Conservation (phyloP, 345 rosid genomes). For the Draba incana region DNA sequence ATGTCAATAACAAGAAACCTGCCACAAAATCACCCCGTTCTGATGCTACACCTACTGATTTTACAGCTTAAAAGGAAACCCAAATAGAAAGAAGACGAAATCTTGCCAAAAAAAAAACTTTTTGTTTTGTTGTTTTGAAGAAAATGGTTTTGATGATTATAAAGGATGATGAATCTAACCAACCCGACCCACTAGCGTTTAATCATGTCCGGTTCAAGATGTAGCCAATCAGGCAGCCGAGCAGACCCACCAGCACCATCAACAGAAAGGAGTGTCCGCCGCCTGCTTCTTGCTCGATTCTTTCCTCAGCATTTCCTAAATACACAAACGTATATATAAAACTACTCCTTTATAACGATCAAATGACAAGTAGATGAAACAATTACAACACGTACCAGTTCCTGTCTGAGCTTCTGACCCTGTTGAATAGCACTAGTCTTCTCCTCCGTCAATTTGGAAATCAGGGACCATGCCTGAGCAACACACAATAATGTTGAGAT, state of each 20-base stretch:
- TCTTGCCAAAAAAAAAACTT: background rate
- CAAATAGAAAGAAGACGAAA: background rate
- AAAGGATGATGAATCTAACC: slow-evolving; percentile 29
- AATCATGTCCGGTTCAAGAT: slow-evolving; percentile 46
- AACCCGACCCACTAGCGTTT: slow-evolving; percentile 15
- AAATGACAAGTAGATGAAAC: background rate
- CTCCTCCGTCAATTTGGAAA: slow-evolving; percentile 77
- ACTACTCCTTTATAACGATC: background rate
- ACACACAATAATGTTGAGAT: slow-evolving; percentile 17
- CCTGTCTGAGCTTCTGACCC: slow-evolving; percentile 61
- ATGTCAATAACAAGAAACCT: slow-evolving; percentile 1
- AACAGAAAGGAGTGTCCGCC: slow-evolving; percentile 52
- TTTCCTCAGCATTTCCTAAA: slow-evolving; percentile 67
- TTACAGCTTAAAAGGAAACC: slow-evolving; percentile 24
- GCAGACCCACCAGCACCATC: slow-evolving; percentile 59
- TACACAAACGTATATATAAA: background rate
- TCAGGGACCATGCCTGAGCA: slow-evolving; percentile 69
- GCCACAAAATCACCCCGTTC: slow-evolving; percentile 24
- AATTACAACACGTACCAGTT: slow-evolving; percentile 59
- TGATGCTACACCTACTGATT: slow-evolving; percentile 31
- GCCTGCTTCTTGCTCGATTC: slow-evolving; percentile 50
- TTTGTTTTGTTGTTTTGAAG: background rate
- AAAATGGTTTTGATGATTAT: background rate
- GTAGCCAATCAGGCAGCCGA: slow-evolving; percentile 67
- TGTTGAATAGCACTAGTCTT: slow-evolving; percentile 63